Percentiles rank a stretch among this genome's conserved stretches.
These are phyloP conservation scores for Quercus rubra DNA, from an alignment of 306 rosid species.

Conservation along the genomic window DNA sequence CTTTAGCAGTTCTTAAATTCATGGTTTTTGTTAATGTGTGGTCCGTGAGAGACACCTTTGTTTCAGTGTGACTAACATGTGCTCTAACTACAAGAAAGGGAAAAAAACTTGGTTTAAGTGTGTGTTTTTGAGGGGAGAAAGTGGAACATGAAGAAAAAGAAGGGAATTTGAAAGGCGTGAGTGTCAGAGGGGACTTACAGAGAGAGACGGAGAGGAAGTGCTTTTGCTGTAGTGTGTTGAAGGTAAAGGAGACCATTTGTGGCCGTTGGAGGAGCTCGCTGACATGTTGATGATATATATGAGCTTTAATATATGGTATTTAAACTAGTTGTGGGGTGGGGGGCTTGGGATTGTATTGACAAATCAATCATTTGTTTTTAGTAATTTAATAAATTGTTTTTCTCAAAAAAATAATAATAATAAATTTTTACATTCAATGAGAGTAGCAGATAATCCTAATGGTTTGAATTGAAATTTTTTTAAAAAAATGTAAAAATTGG, in stretches of 20 bases:
- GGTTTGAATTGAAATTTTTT: too few species aligned
- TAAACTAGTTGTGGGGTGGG: too few species aligned
- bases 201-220: constrained; percentile 25
- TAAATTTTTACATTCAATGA: too few species aligned
- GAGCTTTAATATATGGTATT: not conserved
- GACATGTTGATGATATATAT: not conserved
- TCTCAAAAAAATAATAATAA: too few species aligned
- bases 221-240: constrained; percentile 41
- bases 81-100: constrained; percentile 24
- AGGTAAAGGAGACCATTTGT: constrained; percentile 54
- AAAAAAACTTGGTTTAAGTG: constrained; percentile 13
- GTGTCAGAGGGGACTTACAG: constrained; percentile 40
- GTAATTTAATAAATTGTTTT: too few species aligned
- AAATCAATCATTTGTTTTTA: too few species aligned
- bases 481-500: too few species aligned
- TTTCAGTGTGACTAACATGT: constrained; percentile 8
- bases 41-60: constrained; percentile 30
- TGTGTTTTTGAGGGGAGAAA: constrained; percentile 34
- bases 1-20: constrained; percentile 20
- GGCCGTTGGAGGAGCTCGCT: constrained; percentile 37
- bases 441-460: too few species aligned
- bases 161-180: constrained; percentile 7
- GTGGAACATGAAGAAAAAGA: constrained; percentile 20
- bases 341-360: too few species aligned
- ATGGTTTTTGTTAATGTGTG: constrained; percentile 22